Percentiles rank a stretch among this genome's conserved stretches.
These are phyloP conservation scores for Asterophora parasitica DNA, from an alignment of 768 basidiomycete species.

Conservation along the genomic window DNA sequence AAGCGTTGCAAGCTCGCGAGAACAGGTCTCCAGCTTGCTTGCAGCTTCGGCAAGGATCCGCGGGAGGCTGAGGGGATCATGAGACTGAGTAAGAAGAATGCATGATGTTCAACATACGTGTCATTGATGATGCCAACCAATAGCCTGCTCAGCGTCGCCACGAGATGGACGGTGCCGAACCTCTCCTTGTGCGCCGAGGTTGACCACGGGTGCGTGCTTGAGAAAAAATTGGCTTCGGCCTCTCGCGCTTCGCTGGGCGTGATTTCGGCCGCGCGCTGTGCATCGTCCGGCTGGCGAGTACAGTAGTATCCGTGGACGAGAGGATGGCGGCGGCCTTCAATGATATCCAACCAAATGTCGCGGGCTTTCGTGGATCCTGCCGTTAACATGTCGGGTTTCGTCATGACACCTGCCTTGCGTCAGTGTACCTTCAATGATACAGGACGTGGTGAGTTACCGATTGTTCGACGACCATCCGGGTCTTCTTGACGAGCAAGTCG, in stretches of 20 bases:
- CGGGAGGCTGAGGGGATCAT: slow-evolving; percentile 21
- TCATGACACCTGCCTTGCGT: slow-evolving; percentile 41
- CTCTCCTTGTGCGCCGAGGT: slow-evolving; percentile 19
- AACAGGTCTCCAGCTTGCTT: slow-evolving; percentile 21
- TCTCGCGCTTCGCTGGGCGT: slow-evolving; percentile 27
- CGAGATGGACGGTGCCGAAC: slow-evolving; percentile 33
- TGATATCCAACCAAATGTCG: slow-evolving; percentile 37
- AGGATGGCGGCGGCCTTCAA: slow-evolving; percentile 35
- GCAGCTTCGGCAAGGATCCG: slow-evolving; percentile 24
- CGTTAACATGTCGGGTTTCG: slow-evolving; percentile 48
- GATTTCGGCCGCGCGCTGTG: slow-evolving; percentile 26
- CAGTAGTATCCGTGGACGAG: slow-evolving; percentile 40
- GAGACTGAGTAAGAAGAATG: background rate
- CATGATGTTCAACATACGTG: slow-evolving; percentile 14
- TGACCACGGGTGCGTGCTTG: slow-evolving; percentile 31
- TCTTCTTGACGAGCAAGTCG: slow-evolving; percentile 43
- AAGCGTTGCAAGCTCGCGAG: slow-evolving; percentile 20
- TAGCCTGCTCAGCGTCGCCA: slow-evolving; percentile 28
- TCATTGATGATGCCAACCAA: slow-evolving; percentile 32
- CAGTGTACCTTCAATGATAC: too few relatives aligned
- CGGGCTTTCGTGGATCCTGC: slow-evolving; percentile 30
- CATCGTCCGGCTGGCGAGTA: slow-evolving; percentile 38
- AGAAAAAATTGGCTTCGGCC: slow-evolving; percentile 32
- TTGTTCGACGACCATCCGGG: slow-evolving; percentile 42
- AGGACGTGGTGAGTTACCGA: slow-evolving; percentile 29